A percentile compares a stretch with the other conserved stretches of the same genome.
phyloP scores from a whole-genome alignment of 352 stramenopile species.

The Phytophthora idaei region DNA sequence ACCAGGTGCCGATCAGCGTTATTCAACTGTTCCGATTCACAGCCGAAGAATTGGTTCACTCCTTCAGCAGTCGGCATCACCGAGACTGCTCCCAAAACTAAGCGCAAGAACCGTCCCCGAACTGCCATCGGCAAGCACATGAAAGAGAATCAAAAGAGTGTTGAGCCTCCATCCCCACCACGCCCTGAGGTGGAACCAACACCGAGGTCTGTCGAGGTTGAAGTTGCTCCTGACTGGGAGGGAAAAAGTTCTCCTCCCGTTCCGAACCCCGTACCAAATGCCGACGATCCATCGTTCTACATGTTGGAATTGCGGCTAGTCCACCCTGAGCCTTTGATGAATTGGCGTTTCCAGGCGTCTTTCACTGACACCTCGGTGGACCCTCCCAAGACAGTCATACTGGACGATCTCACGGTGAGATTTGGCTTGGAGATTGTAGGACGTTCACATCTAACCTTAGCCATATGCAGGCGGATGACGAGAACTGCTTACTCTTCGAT shows the following conservation, averaged over 20 bases:
- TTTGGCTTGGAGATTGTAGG: neutral
- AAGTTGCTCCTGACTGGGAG: slow-evolving; percentile 3
- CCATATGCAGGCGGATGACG: slow-evolving; percentile 39
- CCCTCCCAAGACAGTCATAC: slow-evolving; percentile 31
- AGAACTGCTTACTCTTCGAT: slow-evolving; percentile 57
- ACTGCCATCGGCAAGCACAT: neutral
- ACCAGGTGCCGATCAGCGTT: slow-evolving; percentile 20
- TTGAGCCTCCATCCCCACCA: neutral
- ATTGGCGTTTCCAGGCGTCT: slow-evolving; percentile 51
- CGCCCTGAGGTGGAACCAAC: neutral
- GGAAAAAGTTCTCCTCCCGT: neutral
- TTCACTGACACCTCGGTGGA: slow-evolving; percentile 52
- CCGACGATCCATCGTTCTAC: slow-evolving; percentile 55
- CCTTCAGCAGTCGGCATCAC: slow-evolving; percentile 1
- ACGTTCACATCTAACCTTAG: neutral
- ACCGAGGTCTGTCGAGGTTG: neutral
- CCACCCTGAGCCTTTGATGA: slow-evolving; percentile 39
- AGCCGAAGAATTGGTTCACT: slow-evolving; percentile 35
- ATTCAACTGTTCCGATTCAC: slow-evolving; percentile 12
- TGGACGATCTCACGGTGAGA: slow-evolving; percentile 49
- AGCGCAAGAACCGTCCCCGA: slow-evolving; percentile 9
- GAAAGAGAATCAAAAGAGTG: slow-evolving; percentile 2
- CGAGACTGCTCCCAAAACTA: slow-evolving; percentile 9
- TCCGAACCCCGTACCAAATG: slow-evolving; percentile 6
- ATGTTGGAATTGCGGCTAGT: slow-evolving; percentile 56